Conservation (phyloP, 495 filamentous ascomycete species). For the Aspergillus sparsus region DNA sequence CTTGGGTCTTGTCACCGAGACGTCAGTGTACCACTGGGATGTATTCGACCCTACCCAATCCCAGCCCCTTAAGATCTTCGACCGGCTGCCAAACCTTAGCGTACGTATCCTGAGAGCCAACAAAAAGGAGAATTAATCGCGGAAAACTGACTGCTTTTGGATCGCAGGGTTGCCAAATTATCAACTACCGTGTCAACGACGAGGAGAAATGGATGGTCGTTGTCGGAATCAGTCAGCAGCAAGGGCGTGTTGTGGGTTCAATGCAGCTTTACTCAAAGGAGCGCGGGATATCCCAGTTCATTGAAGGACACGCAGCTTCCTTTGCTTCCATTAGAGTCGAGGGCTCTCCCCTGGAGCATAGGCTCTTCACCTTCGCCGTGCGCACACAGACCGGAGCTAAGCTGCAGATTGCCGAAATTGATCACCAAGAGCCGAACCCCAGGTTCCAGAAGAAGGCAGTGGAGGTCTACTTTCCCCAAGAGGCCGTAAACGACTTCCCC, state of each 20-base stretch:
- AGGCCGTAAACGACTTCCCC: slow-evolving; percentile 94
- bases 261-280: slow-evolving; percentile 98
- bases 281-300: slow-evolving; percentile 93
- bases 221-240: slow-evolving; percentile 90
- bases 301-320: slow-evolving; percentile 95
- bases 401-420: slow-evolving; percentile 96
- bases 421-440: slow-evolving; percentile 85
- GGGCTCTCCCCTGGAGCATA: slow-evolving; percentile 84
- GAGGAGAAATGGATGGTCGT: slow-evolving; percentile 98
- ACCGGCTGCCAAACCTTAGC: slow-evolving; percentile 82
- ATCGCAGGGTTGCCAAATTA: slow-evolving; percentile 87
- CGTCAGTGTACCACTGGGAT: slow-evolving; percentile 94
- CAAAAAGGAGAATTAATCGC: not conserved
- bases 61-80: slow-evolving; percentile 85
- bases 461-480: slow-evolving; percentile 94
- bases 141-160: slow-evolving; percentile 20
- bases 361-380: slow-evolving; percentile 95
- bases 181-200: slow-evolving; percentile 96
- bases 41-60: slow-evolving; percentile 78
- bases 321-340: slow-evolving; percentile 90
- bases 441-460: slow-evolving; percentile 91
- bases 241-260: slow-evolving; percentile 88
- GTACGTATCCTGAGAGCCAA: slow-evolving; percentile 52
- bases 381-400: slow-evolving; percentile 85
- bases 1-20: slow-evolving; percentile 87